A percentile compares a stretch with the other conserved stretches of the same genome.
These are phyloP conservation scores for Pseudonitzschia delicatissima DNA, from an alignment of 108 stramenopile species.

Conservation along the genomic window DNA sequence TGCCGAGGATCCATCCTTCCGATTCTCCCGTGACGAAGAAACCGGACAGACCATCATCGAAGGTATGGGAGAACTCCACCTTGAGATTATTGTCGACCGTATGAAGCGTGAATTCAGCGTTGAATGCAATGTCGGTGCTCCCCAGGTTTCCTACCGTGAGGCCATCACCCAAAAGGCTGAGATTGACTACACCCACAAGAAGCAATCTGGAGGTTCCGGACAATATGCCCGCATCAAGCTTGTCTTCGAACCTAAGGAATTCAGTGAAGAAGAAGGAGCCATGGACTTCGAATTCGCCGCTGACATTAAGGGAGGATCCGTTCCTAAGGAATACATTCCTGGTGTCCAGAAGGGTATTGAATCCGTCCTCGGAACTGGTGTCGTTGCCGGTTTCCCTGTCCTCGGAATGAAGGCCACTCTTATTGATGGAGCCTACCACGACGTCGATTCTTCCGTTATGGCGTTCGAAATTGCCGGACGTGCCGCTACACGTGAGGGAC, in stretches of 20 bases:
- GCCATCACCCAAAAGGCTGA: slow-evolving; percentile 92
- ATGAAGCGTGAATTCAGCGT: slow-evolving; percentile 99
- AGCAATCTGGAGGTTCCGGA: slow-evolving; percentile 97
- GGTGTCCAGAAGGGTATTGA: slow-evolving; percentile 98
- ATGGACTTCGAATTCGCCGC: slow-evolving; percentile 94
- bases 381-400: slow-evolving; percentile 95
- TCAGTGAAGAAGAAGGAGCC: slow-evolving; percentile 80
- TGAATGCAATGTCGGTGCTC: slow-evolving; percentile 88
- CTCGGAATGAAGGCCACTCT: slow-evolving; percentile 94
- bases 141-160: slow-evolving; percentile 96
- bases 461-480: slow-evolving; percentile 94
- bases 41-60: slow-evolving; percentile 98
- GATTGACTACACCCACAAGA: slow-evolving; percentile 99
- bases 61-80: slow-evolving; percentile 99
- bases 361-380: slow-evolving; percentile 88
- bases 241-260: slow-evolving; percentile 89
- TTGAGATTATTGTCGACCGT: slow-evolving; percentile 99
- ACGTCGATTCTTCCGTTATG: slow-evolving; percentile 89
- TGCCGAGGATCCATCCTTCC: slow-evolving; percentile 98
- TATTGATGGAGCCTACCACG: slow-evolving; percentile 87
- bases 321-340: slow-evolving; percentile 98
- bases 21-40: slow-evolving; percentile 93
- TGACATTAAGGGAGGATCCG: slow-evolving; percentile 95
- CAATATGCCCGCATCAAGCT: slow-evolving; percentile 97
- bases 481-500: slow-evolving; percentile 91